Evolutionary conservation across 495 filamentous ascomycete genomes (phyloP).

Genomic region (Symbiotaphrina buchneri): DNA sequence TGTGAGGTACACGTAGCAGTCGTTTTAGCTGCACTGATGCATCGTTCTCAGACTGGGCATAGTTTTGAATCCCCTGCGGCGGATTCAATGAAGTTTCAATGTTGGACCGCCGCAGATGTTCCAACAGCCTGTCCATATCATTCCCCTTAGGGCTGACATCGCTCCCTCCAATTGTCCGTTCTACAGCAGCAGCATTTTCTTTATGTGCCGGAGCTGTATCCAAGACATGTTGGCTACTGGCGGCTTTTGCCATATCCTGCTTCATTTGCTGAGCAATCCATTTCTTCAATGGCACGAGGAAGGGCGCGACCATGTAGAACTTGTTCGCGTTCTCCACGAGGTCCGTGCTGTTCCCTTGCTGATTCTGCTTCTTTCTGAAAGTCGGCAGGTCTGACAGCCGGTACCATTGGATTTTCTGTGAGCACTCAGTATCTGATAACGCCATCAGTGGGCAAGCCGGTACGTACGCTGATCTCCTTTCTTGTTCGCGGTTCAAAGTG

Average conservation of each 20-base stretch:
- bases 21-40: constrained; percentile 12
- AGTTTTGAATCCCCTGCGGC: too few species aligned
- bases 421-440: not conserved
- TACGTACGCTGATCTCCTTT: constrained; percentile 64
- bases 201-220: too few species aligned
- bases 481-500: constrained; percentile 72
- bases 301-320: constrained; percentile 96
- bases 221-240: too few species aligned
- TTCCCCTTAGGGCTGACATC: too few species aligned
- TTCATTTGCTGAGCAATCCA: constrained; percentile 77
- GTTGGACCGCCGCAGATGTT: too few species aligned
- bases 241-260: constrained; percentile 23
- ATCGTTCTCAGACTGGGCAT: too few species aligned
- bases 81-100: too few species aligned
- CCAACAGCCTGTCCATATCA: too few species aligned
- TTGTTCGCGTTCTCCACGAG: constrained; percentile 50
- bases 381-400: constrained; percentile 70
- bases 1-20: constrained; percentile 10
- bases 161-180: too few species aligned
- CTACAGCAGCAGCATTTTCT: too few species aligned
- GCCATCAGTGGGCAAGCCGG: too few species aligned
- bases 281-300: constrained; percentile 63
- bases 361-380: constrained; percentile 41
- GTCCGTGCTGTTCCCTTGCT: constrained; percentile 23
- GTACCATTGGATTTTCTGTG: constrained; percentile 68